Evolutionary conservation across 2,329 filamentous ascomycete species (phyloP), one percentile per base, ranked within the genome.

Genomic region (Alternaria panax): DNA sequence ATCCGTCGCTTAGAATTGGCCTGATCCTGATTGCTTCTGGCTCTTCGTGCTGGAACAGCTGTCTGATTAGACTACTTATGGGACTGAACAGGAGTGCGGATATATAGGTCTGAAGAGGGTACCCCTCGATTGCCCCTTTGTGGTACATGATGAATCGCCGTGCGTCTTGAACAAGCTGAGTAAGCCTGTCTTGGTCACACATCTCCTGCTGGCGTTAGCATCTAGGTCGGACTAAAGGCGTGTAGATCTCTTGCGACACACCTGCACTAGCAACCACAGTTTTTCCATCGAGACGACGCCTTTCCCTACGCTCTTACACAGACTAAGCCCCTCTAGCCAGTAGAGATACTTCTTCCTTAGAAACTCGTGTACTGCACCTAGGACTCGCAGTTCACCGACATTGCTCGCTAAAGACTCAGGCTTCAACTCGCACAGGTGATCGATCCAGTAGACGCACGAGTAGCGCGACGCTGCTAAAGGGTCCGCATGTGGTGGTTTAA

Each of bases 131-230:
- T 58, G n/a, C 55, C 54, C 54, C 61, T 54, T 40, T 71, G 63
- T 53, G 41, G 32, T 57, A 63, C 41, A 65, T 55, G 46, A 70
- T 59, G 51, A 74, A 72, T 30, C 61, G 51, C 12, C 32, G 51
- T 12, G 57, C 60, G 41, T 68, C 64, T 25, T 54, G 40, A 42
- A 24, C 40, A 27, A 27, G 25, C 25, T 27, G 5, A 8, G 25
- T 8, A 27, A 27, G 25, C 8, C 25, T 27, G 8, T 27, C 25
- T 27, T 27, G 25, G 25, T 27, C 25, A 27, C 25, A 27, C 25
- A 27, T 27, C 25, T 27, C 25, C 25, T 27, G 8, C 5, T 27
- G 8, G 25, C 8, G 25, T 27, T 27, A 27, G 25, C 25, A 27
- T 27, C 8, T 5, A 5, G 8, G 25, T 27, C 8, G 8, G 8